Percentiles rank a stretch among this genome's conserved stretches.
These are phyloP conservation scores for Inonotus hispidus DNA, from an alignment of 1,284 basidiomycete genomes.

Conservation along the genomic window DNA sequence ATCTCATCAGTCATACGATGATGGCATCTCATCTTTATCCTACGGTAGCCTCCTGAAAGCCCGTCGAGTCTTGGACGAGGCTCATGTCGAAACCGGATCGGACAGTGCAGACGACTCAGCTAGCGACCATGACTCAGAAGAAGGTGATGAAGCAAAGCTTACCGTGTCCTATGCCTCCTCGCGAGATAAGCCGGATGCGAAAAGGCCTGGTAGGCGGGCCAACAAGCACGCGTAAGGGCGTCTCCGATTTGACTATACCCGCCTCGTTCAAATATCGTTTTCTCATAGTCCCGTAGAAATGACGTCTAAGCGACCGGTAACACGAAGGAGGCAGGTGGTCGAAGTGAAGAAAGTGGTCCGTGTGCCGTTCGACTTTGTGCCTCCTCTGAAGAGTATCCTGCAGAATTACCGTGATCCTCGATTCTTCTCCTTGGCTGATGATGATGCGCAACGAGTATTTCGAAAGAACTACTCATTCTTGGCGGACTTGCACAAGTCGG, in stretches of 20 bases:
- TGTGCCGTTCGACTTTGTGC: slow-evolving; percentile 8
- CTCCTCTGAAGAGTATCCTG: background rate
- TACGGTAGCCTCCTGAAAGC: slow-evolving; percentile 66
- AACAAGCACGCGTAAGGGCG: slow-evolving; percentile 83
- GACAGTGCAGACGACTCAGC: slow-evolving; percentile 29
- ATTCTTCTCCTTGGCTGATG: slow-evolving; percentile 76
- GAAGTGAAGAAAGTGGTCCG: slow-evolving; percentile 65
- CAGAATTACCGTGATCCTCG: slow-evolving; percentile 86
- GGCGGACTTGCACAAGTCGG: slow-evolving; percentile 58
- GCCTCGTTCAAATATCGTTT: slow-evolving; percentile 6
- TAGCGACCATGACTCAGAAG: slow-evolving; percentile 22
- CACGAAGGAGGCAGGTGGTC: slow-evolving; percentile 71
- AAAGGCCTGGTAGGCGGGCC: slow-evolving; percentile 52
- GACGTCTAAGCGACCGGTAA: slow-evolving; percentile 84
- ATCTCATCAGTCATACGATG: slow-evolving; percentile 28
- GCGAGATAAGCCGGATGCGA: background rate
- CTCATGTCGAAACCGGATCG: slow-evolving; percentile 31
- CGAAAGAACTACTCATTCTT: slow-evolving; percentile 78
- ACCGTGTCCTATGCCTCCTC: slow-evolving; percentile 25
- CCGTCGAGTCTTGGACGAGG: slow-evolving; percentile 45
- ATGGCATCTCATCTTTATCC: slow-evolving; percentile 47
- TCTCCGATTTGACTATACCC: background rate
- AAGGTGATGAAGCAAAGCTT: background rate
- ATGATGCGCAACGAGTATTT: slow-evolving; percentile 66
- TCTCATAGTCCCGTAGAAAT: slow-evolving; percentile 72